These are phyloP conservation scores for Hypoxylon sp. DNA, from an alignment of 2,329 filamentous ascomycete genomes.

Conservation along the genomic window DNA sequence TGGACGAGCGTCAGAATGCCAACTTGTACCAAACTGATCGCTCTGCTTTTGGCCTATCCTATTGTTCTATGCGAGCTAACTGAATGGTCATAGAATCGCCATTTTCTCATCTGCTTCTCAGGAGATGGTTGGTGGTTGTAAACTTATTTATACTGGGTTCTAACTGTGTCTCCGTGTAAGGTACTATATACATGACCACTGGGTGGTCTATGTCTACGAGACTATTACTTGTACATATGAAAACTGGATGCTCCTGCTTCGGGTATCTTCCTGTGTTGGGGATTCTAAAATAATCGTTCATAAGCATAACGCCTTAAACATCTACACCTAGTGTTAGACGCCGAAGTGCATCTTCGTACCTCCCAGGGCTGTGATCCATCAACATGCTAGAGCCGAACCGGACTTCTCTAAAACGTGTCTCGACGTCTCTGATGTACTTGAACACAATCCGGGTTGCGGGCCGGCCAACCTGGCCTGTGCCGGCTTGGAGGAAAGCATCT, in stretches of 20 bases:
- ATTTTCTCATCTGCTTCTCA: not conserved
- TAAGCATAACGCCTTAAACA: slow-evolving; percentile 19
- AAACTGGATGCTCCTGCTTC: not conserved
- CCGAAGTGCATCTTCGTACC: slow-evolving; percentile 79
- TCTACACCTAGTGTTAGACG: slow-evolving; percentile 66
- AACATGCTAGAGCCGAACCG: slow-evolving; percentile 81
- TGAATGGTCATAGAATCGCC: not conserved
- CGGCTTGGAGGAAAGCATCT: slow-evolving; percentile 70
- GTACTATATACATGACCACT: not conserved
- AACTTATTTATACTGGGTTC: not conserved
- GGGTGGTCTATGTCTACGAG: not conserved
- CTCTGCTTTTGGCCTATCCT: not conserved
- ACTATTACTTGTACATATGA: slow-evolving; percentile 1
- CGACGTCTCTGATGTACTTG: slow-evolving; percentile 79
- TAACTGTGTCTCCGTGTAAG: not conserved
- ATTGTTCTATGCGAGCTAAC: not conserved
- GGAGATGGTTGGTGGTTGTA: not conserved
- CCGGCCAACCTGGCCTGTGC: slow-evolving; percentile 68
- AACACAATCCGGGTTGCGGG: slow-evolving; percentile 78
- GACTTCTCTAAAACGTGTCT: slow-evolving; percentile 77
- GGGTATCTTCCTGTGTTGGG: not conserved
- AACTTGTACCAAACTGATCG: not conserved
- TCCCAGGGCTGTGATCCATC: slow-evolving; percentile 80
- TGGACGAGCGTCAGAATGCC: not conserved
- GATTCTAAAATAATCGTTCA: not conserved